Evolutionary conservation across 352 stramenopile species (phyloP), one percentile per base, ranked within the genome.

Genomic region (Phytophthora ohioensis): DNA sequence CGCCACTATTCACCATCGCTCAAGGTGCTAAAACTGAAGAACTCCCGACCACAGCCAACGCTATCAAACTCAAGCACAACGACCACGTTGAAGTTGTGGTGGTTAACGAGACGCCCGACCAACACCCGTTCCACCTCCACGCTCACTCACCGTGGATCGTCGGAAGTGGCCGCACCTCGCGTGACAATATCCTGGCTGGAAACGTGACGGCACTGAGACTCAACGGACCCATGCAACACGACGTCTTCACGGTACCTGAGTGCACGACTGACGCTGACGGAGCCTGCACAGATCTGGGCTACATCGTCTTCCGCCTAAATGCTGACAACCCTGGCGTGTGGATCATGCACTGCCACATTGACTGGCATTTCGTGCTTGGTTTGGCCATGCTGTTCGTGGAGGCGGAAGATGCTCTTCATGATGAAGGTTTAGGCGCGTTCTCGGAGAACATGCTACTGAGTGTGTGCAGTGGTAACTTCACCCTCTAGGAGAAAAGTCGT

Each of bases 341-440:
- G 78, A 61, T 86, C 13, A 75, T 86, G 47, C 78, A 86, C 60
- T 86, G 78, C 51, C 78, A 86, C 64, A 86, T 86, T 59, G 78
- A 86, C 39, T 80, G 73, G 75, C 73, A 85, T 58, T 77, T 82
- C 58, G 65, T 75, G 21, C 53, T 79, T 41, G 79, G 79, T 3
- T 56, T 87, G 64, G 66, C 30, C 6, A 81, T 84, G 73, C 45
- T 83, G n/a, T 78, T 87, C 13, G 67, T 87, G 0, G 79, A 84
- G 31, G 74, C 65, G 12, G 65, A 82, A 51, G 69, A 78, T 12
- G 46, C 36, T 2, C 59, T 85, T 3, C 76, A 79, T n/a, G 12
- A 61, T 2, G 53, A 75, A 71, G 76, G 76, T 0, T 47, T 79
- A 13, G 72, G n/a, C 0, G 64, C 71, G 5, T 82, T 82, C 52